phyloP scores from a whole-genome alignment of 768 basidiomycete species.

The Rhizopogon vesiculosus region DNA sequence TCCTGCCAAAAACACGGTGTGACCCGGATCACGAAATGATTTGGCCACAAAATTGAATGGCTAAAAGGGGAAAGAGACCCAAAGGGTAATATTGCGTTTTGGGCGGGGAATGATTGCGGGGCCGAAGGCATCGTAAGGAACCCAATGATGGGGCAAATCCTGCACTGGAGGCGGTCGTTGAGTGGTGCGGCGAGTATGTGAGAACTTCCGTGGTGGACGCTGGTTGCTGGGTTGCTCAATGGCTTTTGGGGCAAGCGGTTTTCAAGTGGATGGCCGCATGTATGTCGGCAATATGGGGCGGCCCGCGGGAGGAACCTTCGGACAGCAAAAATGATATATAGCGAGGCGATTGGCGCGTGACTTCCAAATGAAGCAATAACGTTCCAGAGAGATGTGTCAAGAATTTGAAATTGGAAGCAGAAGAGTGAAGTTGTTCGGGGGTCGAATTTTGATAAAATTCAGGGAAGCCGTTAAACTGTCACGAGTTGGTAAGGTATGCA shows the following conservation, averaged over 20 bases:
- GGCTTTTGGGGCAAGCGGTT: not conserved
- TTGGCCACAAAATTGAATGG: conserved; percentile 1
- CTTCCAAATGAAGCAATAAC: conserved; percentile 8
- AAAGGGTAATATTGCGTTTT: conserved; percentile 11
- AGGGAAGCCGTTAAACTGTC: conserved; percentile 9
- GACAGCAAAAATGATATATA: too few relatives aligned
- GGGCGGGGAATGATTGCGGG: conserved; percentile 12
- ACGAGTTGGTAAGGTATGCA: conserved; percentile 9
- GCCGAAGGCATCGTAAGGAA: conserved; percentile 15
- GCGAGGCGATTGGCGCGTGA: not conserved
- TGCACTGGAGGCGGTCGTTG: not conserved
- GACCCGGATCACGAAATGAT: not conserved
- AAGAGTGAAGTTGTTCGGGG: not conserved
- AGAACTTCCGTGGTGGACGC: not conserved
- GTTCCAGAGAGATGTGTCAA: conserved; percentile 1
- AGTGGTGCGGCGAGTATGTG: not conserved
- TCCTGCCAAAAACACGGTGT: not conserved
- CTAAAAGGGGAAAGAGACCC: conserved; percentile 1
- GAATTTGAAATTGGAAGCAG: conserved; percentile 29
- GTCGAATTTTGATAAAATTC: conserved; percentile 6
- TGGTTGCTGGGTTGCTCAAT: conserved; percentile 5
- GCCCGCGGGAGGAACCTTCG: not conserved
- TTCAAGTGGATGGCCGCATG: not conserved
- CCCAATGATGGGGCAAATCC: not conserved
- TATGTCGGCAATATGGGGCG: not conserved